Evolutionary conservation across 2,329 filamentous ascomycete species (phyloP).

Genomic region (Trichoderma sp.): DNA sequence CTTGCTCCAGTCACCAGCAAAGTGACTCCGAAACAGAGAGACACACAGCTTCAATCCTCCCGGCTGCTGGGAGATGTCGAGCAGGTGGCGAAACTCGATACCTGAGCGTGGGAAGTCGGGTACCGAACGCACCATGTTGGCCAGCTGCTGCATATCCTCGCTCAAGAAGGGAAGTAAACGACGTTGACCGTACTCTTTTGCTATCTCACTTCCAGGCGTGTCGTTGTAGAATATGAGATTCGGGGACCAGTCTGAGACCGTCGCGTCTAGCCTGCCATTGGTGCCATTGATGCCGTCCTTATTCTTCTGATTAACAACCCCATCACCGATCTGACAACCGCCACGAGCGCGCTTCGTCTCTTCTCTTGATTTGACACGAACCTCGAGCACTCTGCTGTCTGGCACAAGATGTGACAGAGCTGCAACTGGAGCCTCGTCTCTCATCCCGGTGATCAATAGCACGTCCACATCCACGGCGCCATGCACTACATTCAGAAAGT

Average conservation of each 20-base stretch:
- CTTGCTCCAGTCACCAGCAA: constrained; percentile 45
- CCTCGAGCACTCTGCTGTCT: constrained; percentile 50
- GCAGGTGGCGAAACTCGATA: constrained; percentile 57
- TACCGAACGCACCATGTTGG: constrained; percentile 47
- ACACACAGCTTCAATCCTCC: constrained; percentile 51
- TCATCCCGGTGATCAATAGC: constrained; percentile 61
- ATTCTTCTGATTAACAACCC: neutral
- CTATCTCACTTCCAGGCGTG: constrained; percentile 37
- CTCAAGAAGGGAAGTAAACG: constrained; percentile 46
- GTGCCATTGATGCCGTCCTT: neutral
- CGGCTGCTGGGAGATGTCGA: constrained; percentile 51
- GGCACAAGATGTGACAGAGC: constrained; percentile 53
- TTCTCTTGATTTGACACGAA: constrained; percentile 44
- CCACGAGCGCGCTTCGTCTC: constrained; percentile 38
- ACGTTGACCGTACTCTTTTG: constrained; percentile 40
- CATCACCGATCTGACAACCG: constrained; percentile 23
- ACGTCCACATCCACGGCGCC: constrained; percentile 46
- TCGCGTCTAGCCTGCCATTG: constrained; percentile 12
- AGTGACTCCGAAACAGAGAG: constrained; percentile 46
- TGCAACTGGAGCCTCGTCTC: constrained; percentile 57
- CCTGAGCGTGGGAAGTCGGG: constrained; percentile 49
- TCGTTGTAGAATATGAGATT: constrained; percentile 53
- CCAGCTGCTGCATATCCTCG: constrained; percentile 44
- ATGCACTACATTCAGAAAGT: constrained; percentile 48
- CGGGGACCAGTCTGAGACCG: constrained; percentile 35